Conservation (phyloP, 169 alveolate species). For the Cytauxzoon felis region DNA sequence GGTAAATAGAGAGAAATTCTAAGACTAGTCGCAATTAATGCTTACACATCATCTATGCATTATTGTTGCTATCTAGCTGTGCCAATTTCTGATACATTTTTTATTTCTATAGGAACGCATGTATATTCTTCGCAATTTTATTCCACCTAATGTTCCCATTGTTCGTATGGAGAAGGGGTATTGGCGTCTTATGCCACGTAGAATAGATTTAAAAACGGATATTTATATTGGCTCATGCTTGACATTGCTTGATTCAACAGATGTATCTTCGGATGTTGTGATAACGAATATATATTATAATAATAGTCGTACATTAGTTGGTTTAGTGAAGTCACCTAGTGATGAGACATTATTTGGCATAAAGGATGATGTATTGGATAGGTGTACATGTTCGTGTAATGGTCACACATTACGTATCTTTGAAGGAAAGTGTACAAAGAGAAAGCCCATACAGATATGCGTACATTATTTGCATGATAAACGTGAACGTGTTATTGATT, state of each 20-base stretch:
- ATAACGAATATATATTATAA: constrained; percentile 23
- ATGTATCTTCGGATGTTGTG: constrained; percentile 25
- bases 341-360: constrained; percentile 34
- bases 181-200: constrained; percentile 56
- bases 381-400: constrained; percentile 32
- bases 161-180: constrained; percentile 41
- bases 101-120: too few species aligned
- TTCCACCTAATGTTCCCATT: constrained; percentile 62
- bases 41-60: too few species aligned
- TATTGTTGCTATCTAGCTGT: too few species aligned
- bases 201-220: constrained; percentile 22
- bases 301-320: constrained; percentile 6
- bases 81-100: too few species aligned
- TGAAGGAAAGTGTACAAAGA: constrained; percentile 19
- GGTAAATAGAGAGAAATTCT: too few species aligned
- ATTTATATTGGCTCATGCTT: constrained; percentile 57
- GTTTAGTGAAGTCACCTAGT: constrained; percentile 44
- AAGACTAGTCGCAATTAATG: too few species aligned
- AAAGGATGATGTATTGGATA: background rate
- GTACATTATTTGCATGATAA: constrained; percentile 24
- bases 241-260: constrained; percentile 12
- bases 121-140: constrained; percentile 53
- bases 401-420: constrained; percentile 50
- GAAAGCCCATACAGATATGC: constrained; percentile 28
- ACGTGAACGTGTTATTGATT: constrained; percentile 12